These are phyloP conservation scores for Corinectria fuckeliana DNA, from an alignment of 2,329 filamentous ascomycete species.

Conservation along the genomic window DNA sequence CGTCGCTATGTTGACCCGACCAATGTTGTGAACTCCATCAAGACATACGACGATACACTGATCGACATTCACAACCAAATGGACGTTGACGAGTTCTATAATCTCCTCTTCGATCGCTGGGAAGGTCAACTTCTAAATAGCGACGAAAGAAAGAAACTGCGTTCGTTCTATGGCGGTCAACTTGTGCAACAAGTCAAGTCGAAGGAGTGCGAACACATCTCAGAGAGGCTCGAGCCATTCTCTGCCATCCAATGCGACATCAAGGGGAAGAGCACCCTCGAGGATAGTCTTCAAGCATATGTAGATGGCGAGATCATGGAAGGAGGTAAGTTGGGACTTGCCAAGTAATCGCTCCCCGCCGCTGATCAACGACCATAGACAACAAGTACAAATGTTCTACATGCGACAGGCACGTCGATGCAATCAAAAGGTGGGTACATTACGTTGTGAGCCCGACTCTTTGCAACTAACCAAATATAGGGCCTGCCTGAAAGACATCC, in stretches of 20 bases:
- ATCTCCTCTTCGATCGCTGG: slow-evolving; percentile 88
- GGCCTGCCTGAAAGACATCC: slow-evolving; percentile 89
- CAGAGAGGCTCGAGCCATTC: slow-evolving; percentile 87
- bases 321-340: slow-evolving; percentile 63
- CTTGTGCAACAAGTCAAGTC: slow-evolving; percentile 95
- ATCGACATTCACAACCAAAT: slow-evolving; percentile 93
- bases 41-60: slow-evolving; percentile 78
- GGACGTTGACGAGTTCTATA: slow-evolving; percentile 99
- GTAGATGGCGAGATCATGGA: slow-evolving; percentile 97
- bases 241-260: slow-evolving; percentile 96
- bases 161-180: slow-evolving; percentile 88
- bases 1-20: slow-evolving; percentile 76
- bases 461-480: slow-evolving; percentile 48
- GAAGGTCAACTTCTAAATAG: slow-evolving; percentile 77
- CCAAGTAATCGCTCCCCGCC: neutral
- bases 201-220: slow-evolving; percentile 92
- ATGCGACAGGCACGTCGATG: slow-evolving; percentile 88
- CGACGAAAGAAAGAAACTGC: slow-evolving; percentile 74
- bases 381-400: slow-evolving; percentile 98
- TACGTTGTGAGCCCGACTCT: neutral
- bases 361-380: slow-evolving; percentile 57
- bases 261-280: slow-evolving; percentile 82
- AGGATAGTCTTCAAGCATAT: slow-evolving; percentile 92
- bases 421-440: slow-evolving; percentile 76
- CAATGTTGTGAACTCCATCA: slow-evolving; percentile 75